Evolutionary conservation across 805 yeast genomes (phyloP).

Genomic region (Debaryomyces prosopidis): DNA sequence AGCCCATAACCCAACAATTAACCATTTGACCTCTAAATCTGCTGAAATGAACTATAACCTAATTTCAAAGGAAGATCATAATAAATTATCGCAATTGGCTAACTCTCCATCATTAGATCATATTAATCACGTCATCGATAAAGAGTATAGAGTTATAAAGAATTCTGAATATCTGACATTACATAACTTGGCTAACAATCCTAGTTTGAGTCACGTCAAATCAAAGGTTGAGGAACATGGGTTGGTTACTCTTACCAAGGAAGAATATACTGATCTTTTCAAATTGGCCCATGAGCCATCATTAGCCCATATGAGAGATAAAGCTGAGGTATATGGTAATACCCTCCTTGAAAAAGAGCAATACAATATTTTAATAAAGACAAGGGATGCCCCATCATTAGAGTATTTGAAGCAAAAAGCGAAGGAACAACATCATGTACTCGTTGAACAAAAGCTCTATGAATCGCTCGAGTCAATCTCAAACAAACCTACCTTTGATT

Average conservation of each 20-base stretch:
- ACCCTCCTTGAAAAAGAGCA: conserved; percentile 11
- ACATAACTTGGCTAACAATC: conserved; percentile 30
- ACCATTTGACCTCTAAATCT: conserved; percentile 5
- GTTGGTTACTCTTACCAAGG: conserved; percentile 30
- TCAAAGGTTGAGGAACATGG: conserved; percentile 33
- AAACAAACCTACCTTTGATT: conserved; percentile 23
- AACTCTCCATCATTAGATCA: conserved; percentile 20
- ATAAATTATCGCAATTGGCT: conserved; percentile 10
- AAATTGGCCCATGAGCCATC: conserved; percentile 28
- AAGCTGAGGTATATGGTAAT: conserved; percentile 14
- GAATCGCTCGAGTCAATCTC: conserved; percentile 19
- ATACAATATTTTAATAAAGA: conserved; percentile 8
- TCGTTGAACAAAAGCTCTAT: conserved; percentile 24
- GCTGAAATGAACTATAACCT: conserved; percentile 8
- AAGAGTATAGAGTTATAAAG: conserved; percentile 15
- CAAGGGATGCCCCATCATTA: conserved; percentile 8
- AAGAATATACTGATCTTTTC: conserved; percentile 34
- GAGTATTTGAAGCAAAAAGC: conserved; percentile 17
- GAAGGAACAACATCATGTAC: conserved; percentile 15
- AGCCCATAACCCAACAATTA: conserved; percentile 15
- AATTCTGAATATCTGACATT: conserved; percentile 16
- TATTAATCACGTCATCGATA: conserved; percentile 12
- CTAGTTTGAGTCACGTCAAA: conserved; percentile 34
- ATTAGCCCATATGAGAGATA: conserved; percentile 20
- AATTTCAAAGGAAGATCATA: conserved; percentile 14